Percentiles rank a stretch among this genome's conserved stretches.
Conservation (phyloP, 2,329 filamentous ascomycete genomes). For the Ophiosphaerella narmari region DNA sequence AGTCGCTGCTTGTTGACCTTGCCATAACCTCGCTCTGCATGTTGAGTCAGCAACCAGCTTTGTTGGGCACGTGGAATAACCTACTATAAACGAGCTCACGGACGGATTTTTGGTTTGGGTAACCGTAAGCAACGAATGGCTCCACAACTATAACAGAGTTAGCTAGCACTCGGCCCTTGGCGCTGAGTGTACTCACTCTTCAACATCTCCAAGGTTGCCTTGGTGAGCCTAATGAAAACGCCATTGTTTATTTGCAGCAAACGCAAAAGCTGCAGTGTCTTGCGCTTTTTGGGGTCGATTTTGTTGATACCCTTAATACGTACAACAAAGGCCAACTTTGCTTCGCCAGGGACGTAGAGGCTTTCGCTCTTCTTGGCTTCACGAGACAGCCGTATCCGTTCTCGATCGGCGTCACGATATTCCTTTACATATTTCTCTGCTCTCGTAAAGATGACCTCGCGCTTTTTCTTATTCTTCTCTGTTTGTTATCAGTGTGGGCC, state of each 20-base stretch:
- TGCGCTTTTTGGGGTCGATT: constrained; percentile 99
- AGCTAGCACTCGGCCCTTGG: constrained; percentile 29
- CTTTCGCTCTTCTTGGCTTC: constrained; percentile 88
- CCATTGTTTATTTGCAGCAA: constrained; percentile 99
- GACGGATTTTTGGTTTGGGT: constrained; percentile 98
- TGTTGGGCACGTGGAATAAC: constrained; percentile 69
- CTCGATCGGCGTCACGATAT: constrained; percentile 97
- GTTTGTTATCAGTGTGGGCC: constrained; percentile 41
- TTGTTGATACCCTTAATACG: constrained; percentile 99
- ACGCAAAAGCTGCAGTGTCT: constrained; percentile 99
- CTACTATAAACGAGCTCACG: constrained; percentile 99
- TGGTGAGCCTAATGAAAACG: constrained; percentile 96
- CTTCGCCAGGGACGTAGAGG: constrained; percentile 92
- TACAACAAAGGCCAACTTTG: constrained; percentile 96
- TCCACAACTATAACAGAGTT: constrained; percentile 69
- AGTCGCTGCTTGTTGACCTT: constrained; percentile 99
- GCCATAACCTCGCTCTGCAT: constrained; percentile 78
- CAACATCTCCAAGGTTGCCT: constrained; percentile 96
- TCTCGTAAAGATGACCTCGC: constrained; percentile 98
- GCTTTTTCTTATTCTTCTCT: constrained; percentile 98
- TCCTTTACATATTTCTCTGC: constrained; percentile 99
- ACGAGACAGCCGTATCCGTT: constrained; percentile 93
- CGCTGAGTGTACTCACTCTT: constrained; percentile 58
- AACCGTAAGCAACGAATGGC: constrained; percentile 98
- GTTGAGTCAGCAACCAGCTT: constrained; percentile 10